phyloP scores from a whole-genome alignment of 441 rosid species.

The Populus hybrid region DNA sequence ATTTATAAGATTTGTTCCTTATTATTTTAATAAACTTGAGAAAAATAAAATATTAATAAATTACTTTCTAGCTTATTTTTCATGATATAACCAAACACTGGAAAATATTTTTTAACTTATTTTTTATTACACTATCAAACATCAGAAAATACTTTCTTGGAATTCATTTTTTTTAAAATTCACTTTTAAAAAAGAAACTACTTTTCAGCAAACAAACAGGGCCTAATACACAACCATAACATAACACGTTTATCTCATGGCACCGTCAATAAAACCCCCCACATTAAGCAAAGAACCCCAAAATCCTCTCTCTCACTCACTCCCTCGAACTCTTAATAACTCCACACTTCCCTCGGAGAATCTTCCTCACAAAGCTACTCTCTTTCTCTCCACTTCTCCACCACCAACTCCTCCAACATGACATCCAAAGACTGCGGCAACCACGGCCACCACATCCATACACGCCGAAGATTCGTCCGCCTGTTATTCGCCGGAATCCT shows the following conservation, averaged over 20 bases:
- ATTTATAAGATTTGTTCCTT: too few relatives aligned
- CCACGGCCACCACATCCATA: constrained; percentile 34
- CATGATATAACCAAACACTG: too few relatives aligned
- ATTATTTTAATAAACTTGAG: too few relatives aligned
- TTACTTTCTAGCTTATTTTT: too few relatives aligned
- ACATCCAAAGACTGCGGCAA: constrained; percentile 36
- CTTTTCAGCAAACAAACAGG: too few relatives aligned
- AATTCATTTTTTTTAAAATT: too few relatives aligned
- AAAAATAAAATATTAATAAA: too few relatives aligned
- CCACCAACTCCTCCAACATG: neutral
- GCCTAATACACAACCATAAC: neutral
- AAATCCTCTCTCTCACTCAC: neutral
- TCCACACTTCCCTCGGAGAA: neutral
- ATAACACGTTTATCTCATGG: neutral
- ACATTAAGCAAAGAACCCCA: neutral
- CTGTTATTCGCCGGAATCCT: constrained; percentile 35
- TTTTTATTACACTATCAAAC: too few relatives aligned
- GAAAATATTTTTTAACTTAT: too few relatives aligned
- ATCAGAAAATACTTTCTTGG: too few relatives aligned
- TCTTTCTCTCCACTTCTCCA: neutral
- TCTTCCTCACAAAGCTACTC: neutral
- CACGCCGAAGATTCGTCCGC: constrained; percentile 28
- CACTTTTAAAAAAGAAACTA: too few relatives aligned
- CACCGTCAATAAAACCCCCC: neutral
- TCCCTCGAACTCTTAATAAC: neutral